Conservation (phyloP, 352 stramenopile species). For the Phytopythium mirpurense region DNA sequence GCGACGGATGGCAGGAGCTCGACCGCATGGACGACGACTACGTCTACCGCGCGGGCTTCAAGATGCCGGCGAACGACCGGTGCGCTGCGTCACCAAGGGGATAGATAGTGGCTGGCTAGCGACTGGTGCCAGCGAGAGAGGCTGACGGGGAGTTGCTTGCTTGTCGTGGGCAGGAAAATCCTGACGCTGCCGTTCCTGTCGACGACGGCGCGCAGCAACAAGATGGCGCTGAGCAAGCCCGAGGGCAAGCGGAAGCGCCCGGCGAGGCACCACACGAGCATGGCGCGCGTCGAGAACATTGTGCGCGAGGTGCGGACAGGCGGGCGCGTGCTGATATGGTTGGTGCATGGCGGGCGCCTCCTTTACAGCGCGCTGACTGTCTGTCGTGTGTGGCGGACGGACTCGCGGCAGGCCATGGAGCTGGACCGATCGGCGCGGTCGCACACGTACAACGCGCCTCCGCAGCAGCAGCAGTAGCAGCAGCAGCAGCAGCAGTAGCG, state of each 20-base stretch:
- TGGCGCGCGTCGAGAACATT: slow-evolving; percentile 57
- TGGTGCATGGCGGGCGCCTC: background rate
- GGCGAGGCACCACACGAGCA: slow-evolving; percentile 22
- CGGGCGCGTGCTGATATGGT: slow-evolving; percentile 9
- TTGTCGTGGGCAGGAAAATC: slow-evolving; percentile 35
- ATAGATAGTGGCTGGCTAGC: too few species aligned
- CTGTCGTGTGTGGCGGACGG: too few species aligned
- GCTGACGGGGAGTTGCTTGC: too few species aligned
- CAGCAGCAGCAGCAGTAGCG: background rate
- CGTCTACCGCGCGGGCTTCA: slow-evolving; percentile 78
- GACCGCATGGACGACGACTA: slow-evolving; percentile 69
- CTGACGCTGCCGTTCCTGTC: slow-evolving; percentile 72
- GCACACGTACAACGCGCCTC: background rate
- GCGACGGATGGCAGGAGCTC: slow-evolving; percentile 26
- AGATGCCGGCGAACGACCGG: slow-evolving; percentile 77
- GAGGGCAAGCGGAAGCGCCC: slow-evolving; percentile 56
- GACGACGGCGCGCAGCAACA: slow-evolving; percentile 56
- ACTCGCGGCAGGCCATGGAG: slow-evolving; percentile 46
- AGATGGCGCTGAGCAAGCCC: slow-evolving; percentile 67
- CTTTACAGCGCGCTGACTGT: background rate
- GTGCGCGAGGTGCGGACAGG: slow-evolving; percentile 48
- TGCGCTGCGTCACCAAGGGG: slow-evolving; percentile 17
- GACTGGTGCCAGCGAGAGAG: background rate
- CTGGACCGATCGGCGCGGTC: slow-evolving; percentile 34
- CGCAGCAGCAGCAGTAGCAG: slow-evolving; percentile 7